Base-by-base conservation (phyloP, 805 yeast species). In the Soucietia sequanensis region DNA sequence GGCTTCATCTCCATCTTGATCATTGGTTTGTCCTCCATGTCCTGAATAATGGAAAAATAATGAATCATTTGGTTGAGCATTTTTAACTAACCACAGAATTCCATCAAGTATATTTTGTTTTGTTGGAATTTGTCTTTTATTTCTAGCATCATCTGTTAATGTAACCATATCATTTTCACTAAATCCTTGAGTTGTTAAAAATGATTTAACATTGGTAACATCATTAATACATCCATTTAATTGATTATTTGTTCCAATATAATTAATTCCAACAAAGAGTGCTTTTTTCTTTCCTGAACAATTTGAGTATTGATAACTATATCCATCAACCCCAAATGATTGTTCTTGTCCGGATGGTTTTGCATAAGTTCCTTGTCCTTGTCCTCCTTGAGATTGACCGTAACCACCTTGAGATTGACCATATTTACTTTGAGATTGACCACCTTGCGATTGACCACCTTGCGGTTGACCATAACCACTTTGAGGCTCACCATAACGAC, bases 41-140 rank as follows among this genome's bases (percentile, higher is more conserved):
- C 95, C 93, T 0, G 93, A 83, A 54, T 81, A 86, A 56, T 87
- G 95, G 70, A 87, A 78, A 47, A 87, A 80, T 32, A 86, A 58
- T 6, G 88, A 76, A 60, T 86, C 95, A 47, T 86, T 84, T 11
- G 93, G 81, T 45, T 63, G 67, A 0, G 95, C 93, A 42, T 70
- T 83, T 14, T 65, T 65, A 14, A 82, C 90, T 15, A 86, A 70
- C 95, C 95, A 86, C 37, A 74, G 79, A 84, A 84, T 83, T 3
- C 89, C 95, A 27, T 80, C 68, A 14, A 84, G 52, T 55, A 87
- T 86, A 55, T 87, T 86, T 4, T 68, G 77, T 35, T 75, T 65
- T 2, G 86, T 77, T 13, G 95, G 95, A 8, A 80, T 65, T 47
- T 67, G 58, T 37, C 65, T 72, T 56, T 52, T 55, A 37, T 68